Conservation (phyloP, 1,139 yeast genomes). For the Hyphopichia wangnamkhiaoensis region DNA sequence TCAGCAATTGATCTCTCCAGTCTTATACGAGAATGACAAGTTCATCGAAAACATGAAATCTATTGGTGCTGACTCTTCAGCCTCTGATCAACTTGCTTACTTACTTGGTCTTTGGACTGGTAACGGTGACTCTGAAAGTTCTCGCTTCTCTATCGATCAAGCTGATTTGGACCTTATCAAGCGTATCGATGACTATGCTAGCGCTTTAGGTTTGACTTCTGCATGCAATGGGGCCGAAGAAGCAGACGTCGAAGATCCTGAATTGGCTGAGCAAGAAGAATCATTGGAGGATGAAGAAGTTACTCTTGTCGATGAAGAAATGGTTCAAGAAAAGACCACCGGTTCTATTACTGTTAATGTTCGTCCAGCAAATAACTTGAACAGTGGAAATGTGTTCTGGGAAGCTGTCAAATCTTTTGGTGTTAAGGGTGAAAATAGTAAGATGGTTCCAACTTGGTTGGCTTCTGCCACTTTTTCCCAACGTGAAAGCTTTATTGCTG, state of each 20-base stretch:
- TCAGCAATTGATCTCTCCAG: slow-evolving; percentile 33
- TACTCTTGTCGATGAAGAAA: slow-evolving; percentile 1
- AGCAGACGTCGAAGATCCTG: slow-evolving; percentile 6
- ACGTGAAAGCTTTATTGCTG: slow-evolving; percentile 42
- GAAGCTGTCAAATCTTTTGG: slow-evolving; percentile 8
- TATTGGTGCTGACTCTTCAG: slow-evolving; percentile 13
- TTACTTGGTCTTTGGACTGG: slow-evolving; percentile 29
- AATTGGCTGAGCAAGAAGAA: neutral
- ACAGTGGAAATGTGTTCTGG: slow-evolving; percentile 7
- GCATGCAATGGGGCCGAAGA: neutral
- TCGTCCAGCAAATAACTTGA: neutral
- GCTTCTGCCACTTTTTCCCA: slow-evolving; percentile 22
- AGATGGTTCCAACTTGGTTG: slow-evolving; percentile 17
- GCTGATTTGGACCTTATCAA: slow-evolving; percentile 16
- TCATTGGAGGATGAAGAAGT: slow-evolving; percentile 2
- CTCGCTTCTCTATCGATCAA: slow-evolving; percentile 24
- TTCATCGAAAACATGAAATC: slow-evolving; percentile 16
- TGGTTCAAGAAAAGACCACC: slow-evolving; percentile 1
- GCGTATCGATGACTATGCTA: slow-evolving; percentile 16
- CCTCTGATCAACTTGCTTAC: slow-evolving; percentile 28
- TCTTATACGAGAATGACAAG: slow-evolving; percentile 25
- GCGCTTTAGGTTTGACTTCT: slow-evolving; percentile 17
- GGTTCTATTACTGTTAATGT: slow-evolving; percentile 5
- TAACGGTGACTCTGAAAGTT: slow-evolving; percentile 13
- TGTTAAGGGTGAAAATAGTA: slow-evolving; percentile 4